These are phyloP conservation scores for Botrytis paeoniae DNA, from an alignment of 2,329 filamentous ascomycete genomes.

Conservation along the genomic window DNA sequence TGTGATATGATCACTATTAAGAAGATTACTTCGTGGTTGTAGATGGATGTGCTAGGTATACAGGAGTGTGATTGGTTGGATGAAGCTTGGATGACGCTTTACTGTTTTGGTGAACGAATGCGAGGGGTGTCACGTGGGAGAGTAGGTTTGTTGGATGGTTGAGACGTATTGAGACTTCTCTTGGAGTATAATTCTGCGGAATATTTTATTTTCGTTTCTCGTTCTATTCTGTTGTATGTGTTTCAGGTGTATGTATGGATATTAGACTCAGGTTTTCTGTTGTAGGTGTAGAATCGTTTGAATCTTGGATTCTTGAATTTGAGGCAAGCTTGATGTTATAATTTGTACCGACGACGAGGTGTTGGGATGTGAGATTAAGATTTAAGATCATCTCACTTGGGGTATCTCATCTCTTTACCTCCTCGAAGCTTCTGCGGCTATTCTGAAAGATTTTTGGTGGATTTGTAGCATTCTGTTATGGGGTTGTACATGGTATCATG, in stretches of 20 bases:
- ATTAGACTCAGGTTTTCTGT: too few relatives aligned
- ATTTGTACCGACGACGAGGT: not conserved
- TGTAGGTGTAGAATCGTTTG: not conserved
- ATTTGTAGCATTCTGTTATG: not conserved
- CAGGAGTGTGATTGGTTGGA: not conserved
- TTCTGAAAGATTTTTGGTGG: not conserved
- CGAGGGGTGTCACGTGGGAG: not conserved
- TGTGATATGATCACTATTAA: too few relatives aligned
- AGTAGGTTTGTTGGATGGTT: not conserved
- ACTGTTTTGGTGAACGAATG: not conserved
- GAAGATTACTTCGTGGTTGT: not conserved
- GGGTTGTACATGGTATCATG: not conserved
- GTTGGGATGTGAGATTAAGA: not conserved
- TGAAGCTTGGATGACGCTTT: not conserved
- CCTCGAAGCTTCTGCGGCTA: too few relatives aligned
- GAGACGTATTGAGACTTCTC: too few relatives aligned
- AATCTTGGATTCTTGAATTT: not conserved
- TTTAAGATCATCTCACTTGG: not conserved
- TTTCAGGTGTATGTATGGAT: not conserved
- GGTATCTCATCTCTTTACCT: not conserved
- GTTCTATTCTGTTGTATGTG: rapidly evolving
- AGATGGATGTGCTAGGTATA: not conserved
- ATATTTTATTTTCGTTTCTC: not conserved
- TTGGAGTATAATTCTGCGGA: not conserved
- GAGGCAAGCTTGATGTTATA: not conserved